Evolutionary conservation across 768 basidiomycete species (phyloP).

Genomic region (Suillus brevipes): DNA sequence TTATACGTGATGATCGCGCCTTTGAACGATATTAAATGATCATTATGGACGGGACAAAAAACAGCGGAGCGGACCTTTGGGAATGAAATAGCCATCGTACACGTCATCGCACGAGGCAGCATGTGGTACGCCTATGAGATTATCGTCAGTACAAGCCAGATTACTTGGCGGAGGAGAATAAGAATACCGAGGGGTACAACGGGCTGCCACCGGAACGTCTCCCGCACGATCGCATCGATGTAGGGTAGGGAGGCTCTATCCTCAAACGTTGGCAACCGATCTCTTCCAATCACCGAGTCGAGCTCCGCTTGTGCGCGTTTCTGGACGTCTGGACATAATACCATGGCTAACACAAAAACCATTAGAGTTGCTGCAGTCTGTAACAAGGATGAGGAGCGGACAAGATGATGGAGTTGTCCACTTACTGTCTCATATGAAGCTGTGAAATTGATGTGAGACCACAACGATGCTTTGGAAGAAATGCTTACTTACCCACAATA

Average conservation of each 20-base stretch:
- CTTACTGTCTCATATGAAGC: conserved; percentile 16
- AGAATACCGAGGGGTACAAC: conserved; percentile 15
- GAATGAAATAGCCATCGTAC: conserved; percentile 21
- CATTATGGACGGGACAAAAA: background rate
- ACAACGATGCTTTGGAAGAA: background rate
- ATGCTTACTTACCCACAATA: conserved; percentile 12
- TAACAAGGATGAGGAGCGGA: background rate
- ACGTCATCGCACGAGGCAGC: conserved; percentile 12
- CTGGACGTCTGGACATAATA: conserved; percentile 18
- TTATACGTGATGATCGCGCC: conserved; percentile 14
- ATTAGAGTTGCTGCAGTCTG: conserved; percentile 15
- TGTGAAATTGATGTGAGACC: background rate
- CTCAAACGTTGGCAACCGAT: conserved; percentile 14
- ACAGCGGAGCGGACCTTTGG: conserved; percentile 12
- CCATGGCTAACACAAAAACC: conserved; percentile 21
- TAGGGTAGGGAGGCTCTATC: conserved; percentile 18
- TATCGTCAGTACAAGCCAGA: background rate
- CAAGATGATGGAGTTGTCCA: background rate
- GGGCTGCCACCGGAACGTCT: conserved; percentile 19
- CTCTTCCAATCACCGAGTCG: conserved; percentile 21
- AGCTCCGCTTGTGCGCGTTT: conserved; percentile 22
- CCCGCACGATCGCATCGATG: conserved; percentile 17
- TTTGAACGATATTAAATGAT: background rate
- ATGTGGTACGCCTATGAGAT: conserved; percentile 15
- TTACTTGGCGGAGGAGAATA: no score